Evolutionary conservation across 306 rosid species (phyloP), one percentile per base, ranked within the genome.

Genomic region (Elaeagnus macrophylla): DNA sequence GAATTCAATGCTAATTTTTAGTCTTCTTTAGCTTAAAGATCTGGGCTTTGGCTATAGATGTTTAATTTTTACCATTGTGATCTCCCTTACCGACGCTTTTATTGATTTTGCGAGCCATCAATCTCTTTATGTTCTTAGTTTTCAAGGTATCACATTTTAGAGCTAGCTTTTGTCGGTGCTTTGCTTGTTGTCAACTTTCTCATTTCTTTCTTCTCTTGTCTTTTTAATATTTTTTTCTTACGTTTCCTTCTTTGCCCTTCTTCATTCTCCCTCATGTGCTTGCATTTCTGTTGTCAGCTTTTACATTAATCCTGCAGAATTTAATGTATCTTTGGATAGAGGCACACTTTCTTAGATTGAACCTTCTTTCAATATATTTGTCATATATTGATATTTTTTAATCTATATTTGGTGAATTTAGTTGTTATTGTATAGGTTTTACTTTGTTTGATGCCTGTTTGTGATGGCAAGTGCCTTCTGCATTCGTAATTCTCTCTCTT

Each of bases 131-230:
- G 5, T 45, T 39, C 20, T 41, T 48, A 16, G n/a, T 61, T 13
- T 19, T 16, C 15, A 56, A 51, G 59, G 54, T 63, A 61, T 52
- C 57, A 12, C 62, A 59, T 64, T 53, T 25, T 32, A 36, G 39
- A 53, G 47, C 66, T 64, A 62, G 37, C 66, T 46, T 39, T 47
- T 64, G 67, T 71, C 75, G 71, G 75, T 71, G 66, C 44, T 51
- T 62, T 44, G 39, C 48, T 14, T 15, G 37, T 67, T 67, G 57
- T 39, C n/a, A 16, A 55, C 9, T 47, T 20, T 17, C 32, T 25
- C 4, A 25, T 54, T 7, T 12, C 6, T 14, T 47, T 15, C 32
- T 7, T 17, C n/a, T 36, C 7, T 15, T 12, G 43, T 40, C n/a
- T n/a, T n/a, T n/a, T n/a, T n/a, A n/a, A n/a, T n/a, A 10, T 37